Evolutionary conservation across 2,329 filamentous ascomycete genomes (phyloP).

Genomic region (Penicillium griseofulvum): DNA sequence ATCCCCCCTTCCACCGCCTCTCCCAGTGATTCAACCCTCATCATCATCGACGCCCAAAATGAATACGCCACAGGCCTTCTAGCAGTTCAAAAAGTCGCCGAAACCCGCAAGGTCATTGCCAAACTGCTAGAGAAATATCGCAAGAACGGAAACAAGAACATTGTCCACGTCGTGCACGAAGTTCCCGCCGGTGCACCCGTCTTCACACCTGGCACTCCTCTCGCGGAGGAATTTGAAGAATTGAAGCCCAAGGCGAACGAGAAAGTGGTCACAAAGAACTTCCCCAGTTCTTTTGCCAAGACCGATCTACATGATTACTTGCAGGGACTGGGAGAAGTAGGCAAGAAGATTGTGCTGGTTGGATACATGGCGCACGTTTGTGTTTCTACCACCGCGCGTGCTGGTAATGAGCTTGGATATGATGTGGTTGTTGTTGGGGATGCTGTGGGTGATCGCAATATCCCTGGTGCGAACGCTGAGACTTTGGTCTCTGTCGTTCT

Average conservation of each 20-base stretch:
- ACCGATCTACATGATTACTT: conserved; percentile 59
- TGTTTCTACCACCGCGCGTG: conserved; percentile 61
- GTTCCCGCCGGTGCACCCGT: conserved; percentile 61
- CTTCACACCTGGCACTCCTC: conserved; percentile 61
- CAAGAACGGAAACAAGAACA: conserved; percentile 45
- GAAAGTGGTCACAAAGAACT: conserved; percentile 57
- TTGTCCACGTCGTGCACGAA: conserved; percentile 63
- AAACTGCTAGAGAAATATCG: conserved; percentile 61
- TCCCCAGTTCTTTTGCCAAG: conserved; percentile 59
- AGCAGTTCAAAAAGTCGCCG: conserved; percentile 52
- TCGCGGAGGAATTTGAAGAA: conserved; percentile 62
- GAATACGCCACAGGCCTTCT: conserved; percentile 60
- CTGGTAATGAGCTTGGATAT: conserved; percentile 60
- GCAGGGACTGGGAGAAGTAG: conserved; percentile 43
- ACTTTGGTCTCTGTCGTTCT: conserved; percentile 54
- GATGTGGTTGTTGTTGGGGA: conserved; percentile 63
- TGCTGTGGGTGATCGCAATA: conserved; percentile 64
- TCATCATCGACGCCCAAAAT: conserved; percentile 71
- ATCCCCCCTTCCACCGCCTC: conserved; percentile 56
- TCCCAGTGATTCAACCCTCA: conserved; percentile 56
- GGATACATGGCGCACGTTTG: conserved; percentile 57
- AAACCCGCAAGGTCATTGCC: conserved; percentile 57
- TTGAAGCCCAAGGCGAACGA: conserved; percentile 55
- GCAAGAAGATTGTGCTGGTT: conserved; percentile 59
- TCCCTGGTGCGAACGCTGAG: conserved; percentile 56